Evolutionary conservation across 2,329 filamentous ascomycete species (phyloP).

Genomic region (Colletotrichum trifolii): DNA sequence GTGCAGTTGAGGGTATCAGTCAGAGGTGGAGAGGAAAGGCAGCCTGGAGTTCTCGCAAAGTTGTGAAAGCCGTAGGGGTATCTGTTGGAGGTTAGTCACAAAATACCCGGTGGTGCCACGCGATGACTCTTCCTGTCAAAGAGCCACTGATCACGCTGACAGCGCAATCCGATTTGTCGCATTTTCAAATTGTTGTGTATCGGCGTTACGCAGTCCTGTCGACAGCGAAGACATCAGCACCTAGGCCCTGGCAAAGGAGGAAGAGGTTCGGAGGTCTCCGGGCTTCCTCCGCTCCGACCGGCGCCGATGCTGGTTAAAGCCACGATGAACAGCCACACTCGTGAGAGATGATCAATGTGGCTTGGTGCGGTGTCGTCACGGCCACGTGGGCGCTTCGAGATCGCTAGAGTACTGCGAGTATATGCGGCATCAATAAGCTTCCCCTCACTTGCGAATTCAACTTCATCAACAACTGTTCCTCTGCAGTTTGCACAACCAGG

Average conservation of each 20-base stretch:
- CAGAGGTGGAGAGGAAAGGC: no score
- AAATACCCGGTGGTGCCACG: constrained; percentile 7
- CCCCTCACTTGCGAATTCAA: not conserved
- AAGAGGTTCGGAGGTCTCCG: no score
- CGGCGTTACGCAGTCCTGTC: no score
- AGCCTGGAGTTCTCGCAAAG: no score
- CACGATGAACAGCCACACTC: not conserved
- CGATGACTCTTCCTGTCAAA: constrained; percentile 12
- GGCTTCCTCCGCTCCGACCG: no score
- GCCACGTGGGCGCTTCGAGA: not conserved
- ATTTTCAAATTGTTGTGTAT: not conserved
- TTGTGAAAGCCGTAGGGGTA: not conserved
- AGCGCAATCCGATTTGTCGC: not conserved
- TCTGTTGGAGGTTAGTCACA: not conserved
- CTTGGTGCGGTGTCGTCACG: not conserved
- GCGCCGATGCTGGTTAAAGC: not conserved
- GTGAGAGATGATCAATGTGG: no score
- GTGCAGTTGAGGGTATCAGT: no score
- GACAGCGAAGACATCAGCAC: no score
- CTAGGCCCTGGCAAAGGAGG: no score
- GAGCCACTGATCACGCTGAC: not conserved
- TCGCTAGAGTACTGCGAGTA: not conserved
- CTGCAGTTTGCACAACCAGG: no score
- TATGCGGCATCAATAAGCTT: not conserved
- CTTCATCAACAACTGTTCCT: not conserved